These are phyloP conservation scores for Bassia scoparia DNA, from an alignment of 148 eudicot genomes.

Conservation along the genomic window DNA sequence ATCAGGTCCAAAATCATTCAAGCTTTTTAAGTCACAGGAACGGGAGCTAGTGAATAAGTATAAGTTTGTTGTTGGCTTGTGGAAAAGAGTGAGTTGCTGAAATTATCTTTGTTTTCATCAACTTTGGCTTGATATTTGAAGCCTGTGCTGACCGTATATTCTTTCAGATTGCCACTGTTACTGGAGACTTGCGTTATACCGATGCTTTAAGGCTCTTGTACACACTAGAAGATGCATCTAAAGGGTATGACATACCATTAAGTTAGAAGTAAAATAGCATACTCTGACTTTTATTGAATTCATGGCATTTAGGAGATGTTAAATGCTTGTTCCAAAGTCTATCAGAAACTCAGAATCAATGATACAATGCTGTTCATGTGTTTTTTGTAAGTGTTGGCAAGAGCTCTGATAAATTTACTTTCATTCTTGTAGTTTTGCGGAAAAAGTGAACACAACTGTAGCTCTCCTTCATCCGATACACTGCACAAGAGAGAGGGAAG, in stretches of 20 bases:
- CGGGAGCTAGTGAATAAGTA: constrained; percentile 69
- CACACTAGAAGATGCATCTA: constrained; percentile 72
- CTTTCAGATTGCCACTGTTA: constrained; percentile 66
- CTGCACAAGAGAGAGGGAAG: constrained; percentile 78
- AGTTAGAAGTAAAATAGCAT: neutral
- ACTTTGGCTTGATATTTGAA: neutral
- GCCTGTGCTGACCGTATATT: constrained; percentile 12
- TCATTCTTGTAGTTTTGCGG: constrained; percentile 52
- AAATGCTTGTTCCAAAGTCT: neutral
- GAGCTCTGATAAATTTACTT: neutral
- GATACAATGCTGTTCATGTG: neutral
- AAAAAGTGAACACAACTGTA: constrained; percentile 60
- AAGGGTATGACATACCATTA: constrained; percentile 48
- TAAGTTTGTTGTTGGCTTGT: constrained; percentile 67
- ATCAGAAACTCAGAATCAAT: neutral
- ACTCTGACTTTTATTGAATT: neutral
- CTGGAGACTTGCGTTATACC: constrained; percentile 69
- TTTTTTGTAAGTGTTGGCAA: neutral
- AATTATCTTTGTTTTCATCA: constrained; percentile 6
- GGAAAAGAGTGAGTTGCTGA: constrained; percentile 80
- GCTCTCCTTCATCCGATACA: constrained; percentile 71
- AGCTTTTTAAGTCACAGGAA: constrained; percentile 67
- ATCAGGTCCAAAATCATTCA: constrained; percentile 78
- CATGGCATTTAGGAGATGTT: neutral
- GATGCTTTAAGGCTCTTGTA: constrained; percentile 66